Evolutionary conservation across 345 rosid genomes (phyloP).

Genomic region (Sisymbrium irio): DNA sequence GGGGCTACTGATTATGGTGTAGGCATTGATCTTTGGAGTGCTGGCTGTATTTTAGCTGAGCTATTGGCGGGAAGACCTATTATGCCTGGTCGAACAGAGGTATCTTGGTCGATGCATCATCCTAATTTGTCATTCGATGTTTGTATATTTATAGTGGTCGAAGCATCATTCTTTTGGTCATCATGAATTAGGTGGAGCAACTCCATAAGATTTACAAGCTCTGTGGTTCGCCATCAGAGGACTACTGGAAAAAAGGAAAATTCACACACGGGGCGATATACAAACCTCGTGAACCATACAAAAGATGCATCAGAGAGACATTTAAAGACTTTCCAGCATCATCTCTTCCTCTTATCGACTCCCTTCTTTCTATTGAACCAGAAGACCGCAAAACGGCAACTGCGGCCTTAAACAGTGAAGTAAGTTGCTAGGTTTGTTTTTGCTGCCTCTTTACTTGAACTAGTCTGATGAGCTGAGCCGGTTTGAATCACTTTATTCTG

Average conservation of each 20-base stretch:
- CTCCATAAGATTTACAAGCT: conserved; percentile 94
- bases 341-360: conserved; percentile 74
- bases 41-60: conserved; percentile 96
- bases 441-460: conserved; percentile 7
- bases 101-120: conserved; percentile 22
- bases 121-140: not conserved
- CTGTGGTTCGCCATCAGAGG: conserved; percentile 98
- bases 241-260: conserved; percentile 95
- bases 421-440: conserved; percentile 37
- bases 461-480: not conserved
- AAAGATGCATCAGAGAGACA: conserved; percentile 73
- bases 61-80: conserved; percentile 90
- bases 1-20: conserved; percentile 95
- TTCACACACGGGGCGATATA: conserved; percentile 91
- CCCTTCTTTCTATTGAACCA: conserved; percentile 95
- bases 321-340: conserved; percentile 85
- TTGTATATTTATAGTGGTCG: not conserved
- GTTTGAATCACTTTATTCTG: not conserved
- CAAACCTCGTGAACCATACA: conserved; percentile 92
- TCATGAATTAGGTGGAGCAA: conserved; percentile 74
- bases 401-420: conserved; percentile 75
- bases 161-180: not conserved
- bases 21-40: conserved; percentile 96
- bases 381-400: conserved; percentile 85
- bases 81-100: conserved; percentile 99